A percentile compares a stretch with the other conserved stretches of the same genome.
phyloP scores from a whole-genome alignment of 352 stramenopile species.

The Pythium volutum region DNA sequence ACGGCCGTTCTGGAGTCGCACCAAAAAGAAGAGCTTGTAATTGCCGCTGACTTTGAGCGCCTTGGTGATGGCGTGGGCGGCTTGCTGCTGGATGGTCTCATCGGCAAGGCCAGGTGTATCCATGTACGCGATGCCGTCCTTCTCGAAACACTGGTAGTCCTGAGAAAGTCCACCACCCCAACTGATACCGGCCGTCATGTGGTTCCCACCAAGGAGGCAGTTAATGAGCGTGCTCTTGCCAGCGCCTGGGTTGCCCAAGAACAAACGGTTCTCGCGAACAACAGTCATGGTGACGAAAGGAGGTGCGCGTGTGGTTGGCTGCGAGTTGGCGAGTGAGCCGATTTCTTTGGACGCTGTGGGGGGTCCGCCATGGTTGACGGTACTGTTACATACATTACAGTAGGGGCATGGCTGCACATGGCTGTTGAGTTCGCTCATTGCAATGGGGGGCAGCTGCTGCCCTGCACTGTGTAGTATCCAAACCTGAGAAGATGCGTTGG shows the following conservation, averaged over 20 bases:
- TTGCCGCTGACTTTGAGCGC: conserved; percentile 17
- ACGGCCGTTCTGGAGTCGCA: conserved; percentile 22
- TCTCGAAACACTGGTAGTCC: conserved; percentile 12
- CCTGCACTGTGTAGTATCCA: too few relatives aligned
- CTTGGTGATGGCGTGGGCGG: conserved; percentile 18
- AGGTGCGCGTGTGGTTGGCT: too few relatives aligned
- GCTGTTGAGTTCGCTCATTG: too few relatives aligned
- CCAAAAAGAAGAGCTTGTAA: conserved; percentile 33
- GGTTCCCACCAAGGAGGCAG: not conserved
- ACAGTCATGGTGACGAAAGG: not conserved
- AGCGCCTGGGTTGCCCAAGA: conserved; percentile 3
- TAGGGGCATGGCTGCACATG: too few relatives aligned
- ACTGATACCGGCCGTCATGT: not conserved
- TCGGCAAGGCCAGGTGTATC: conserved; percentile 26
- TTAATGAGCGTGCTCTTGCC: conserved; percentile 11
- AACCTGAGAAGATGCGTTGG: too few relatives aligned
- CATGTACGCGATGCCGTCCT: conserved; percentile 27
- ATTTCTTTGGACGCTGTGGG: too few relatives aligned
- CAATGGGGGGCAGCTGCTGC: too few relatives aligned
- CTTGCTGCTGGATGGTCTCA: conserved; percentile 3
- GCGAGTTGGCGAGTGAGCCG: too few relatives aligned
- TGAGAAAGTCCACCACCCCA: not conserved
- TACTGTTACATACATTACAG: too few relatives aligned
- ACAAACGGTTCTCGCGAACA: not conserved
- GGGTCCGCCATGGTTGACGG: too few relatives aligned